phyloP scores from a whole-genome alignment of 768 basidiomycete genomes.

The Galerina sulciceps region DNA sequence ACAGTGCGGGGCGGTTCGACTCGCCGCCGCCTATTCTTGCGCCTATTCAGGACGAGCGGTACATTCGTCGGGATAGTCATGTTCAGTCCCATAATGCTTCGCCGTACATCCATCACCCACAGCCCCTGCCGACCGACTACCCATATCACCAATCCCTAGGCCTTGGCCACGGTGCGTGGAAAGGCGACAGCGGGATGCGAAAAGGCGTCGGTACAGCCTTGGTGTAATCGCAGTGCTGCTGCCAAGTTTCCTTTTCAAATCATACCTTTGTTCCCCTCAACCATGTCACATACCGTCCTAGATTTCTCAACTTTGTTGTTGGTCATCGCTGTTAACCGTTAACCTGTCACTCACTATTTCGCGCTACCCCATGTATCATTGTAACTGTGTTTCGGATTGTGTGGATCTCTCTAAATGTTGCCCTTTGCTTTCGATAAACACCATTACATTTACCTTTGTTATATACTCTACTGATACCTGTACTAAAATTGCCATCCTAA shows the following conservation, averaged over 20 bases:
- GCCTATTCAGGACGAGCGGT: slow-evolving; percentile 52
- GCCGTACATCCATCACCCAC: slow-evolving; percentile 47
- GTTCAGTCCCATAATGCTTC: slow-evolving; percentile 28
- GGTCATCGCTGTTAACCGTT: background rate
- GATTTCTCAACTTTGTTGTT: background rate
- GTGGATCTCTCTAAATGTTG: background rate
- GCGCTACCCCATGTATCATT: background rate
- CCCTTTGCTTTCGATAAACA: slow-evolving; percentile 10
- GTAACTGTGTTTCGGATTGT: slow-evolving; percentile 1
- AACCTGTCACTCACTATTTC: too few species aligned
- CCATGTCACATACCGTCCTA: background rate
- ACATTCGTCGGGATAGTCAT: slow-evolving; percentile 35
- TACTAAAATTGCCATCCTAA: background rate
- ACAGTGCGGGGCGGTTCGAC: slow-evolving; percentile 35
- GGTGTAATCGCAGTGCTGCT: slow-evolving; percentile 30
- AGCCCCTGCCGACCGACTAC: slow-evolving; percentile 41
- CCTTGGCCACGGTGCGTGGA: slow-evolving; percentile 49
- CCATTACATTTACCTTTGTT: background rate
- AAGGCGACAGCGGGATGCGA: slow-evolving; percentile 47
- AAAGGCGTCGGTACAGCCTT: slow-evolving; percentile 43
- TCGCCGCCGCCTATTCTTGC: slow-evolving; percentile 61
- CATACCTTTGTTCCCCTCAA: background rate
- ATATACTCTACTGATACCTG: slow-evolving; percentile 3
- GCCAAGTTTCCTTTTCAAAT: slow-evolving; percentile 5
- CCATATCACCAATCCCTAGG: slow-evolving; percentile 43